phyloP scores from a whole-genome alignment of 2,329 filamentous ascomycete species.

The Sarocladiaceae sp. region DNA sequence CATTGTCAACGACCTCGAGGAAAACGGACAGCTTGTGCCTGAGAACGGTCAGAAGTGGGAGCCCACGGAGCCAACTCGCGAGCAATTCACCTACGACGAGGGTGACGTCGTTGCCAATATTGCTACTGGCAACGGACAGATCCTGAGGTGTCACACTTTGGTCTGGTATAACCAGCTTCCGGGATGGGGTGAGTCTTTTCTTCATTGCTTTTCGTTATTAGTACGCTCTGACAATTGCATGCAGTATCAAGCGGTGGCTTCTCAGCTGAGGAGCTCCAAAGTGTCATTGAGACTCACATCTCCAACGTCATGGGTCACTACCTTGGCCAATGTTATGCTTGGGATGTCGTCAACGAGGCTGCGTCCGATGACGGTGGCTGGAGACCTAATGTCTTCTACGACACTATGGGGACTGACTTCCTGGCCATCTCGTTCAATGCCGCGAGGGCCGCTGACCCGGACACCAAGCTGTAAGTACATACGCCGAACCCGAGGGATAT shows the following conservation, averaged over 20 bases:
- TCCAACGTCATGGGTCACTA: constrained; percentile 37
- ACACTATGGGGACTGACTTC: constrained; percentile 49
- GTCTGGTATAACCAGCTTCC: constrained; percentile 37
- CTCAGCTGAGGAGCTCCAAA: constrained; percentile 1
- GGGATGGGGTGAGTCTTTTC: constrained; percentile 17
- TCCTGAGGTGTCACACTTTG: constrained; percentile 58
- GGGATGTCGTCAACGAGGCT: constrained; percentile 52
- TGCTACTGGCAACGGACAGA: constrained; percentile 40
- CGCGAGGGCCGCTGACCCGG: constrained; percentile 45
- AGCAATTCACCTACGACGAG: constrained; percentile 49
- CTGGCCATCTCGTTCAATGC: constrained; percentile 52
- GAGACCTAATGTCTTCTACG: constrained; percentile 47
- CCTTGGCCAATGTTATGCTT: constrained; percentile 39
- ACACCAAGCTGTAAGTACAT: constrained; percentile 48
- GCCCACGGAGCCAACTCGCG: constrained; percentile 33
- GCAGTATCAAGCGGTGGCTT: constrained; percentile 17
- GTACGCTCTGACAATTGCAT: not conserved
- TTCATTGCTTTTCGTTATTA: not conserved
- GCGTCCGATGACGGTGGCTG: constrained; percentile 51
- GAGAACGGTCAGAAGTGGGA: constrained; percentile 59
- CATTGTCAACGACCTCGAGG: constrained; percentile 46
- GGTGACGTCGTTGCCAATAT: constrained; percentile 48
- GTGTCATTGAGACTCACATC: constrained; percentile 45
- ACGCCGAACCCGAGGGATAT: no score
- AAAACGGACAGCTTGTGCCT: constrained; percentile 61